phyloP scores from a whole-genome alignment of 75 land plant species.

The Pseudotsuga menziesii region DNA sequence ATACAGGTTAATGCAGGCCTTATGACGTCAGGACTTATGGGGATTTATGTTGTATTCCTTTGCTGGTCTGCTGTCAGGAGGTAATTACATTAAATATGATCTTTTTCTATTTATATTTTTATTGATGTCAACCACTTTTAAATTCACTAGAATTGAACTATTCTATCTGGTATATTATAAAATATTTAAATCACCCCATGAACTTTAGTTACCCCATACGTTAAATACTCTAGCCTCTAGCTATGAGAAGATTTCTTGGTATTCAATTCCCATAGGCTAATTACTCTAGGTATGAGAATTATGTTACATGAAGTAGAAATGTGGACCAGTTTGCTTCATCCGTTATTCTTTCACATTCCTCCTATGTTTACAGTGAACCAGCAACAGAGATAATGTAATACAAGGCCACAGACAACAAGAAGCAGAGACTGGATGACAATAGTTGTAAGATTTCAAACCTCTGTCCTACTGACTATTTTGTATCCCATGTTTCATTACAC shows the following conservation, averaged over 20 bases:
- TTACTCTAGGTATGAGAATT: not conserved
- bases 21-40: conserved; percentile 92
- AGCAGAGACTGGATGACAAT: conserved; percentile 79
- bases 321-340: not conserved
- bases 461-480: not conserved
- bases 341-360: not conserved
- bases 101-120: not conserved
- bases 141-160: not conserved
- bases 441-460: conserved; percentile 39
- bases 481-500: not conserved
- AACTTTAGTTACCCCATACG: no score
- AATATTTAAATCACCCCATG: no score
- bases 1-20: conserved; percentile 84
- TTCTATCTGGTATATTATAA: not conserved
- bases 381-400: conserved; percentile 50
- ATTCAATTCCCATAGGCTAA: not conserved
- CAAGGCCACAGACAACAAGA: conserved; percentile 54
- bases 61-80: conserved; percentile 98
- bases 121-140: not conserved
- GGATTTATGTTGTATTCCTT: conserved; percentile 75
- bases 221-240: no score
- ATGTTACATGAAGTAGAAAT: no score
- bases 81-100: conserved; percentile 17
- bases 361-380: conserved; percentile 69
- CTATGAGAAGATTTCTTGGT: no score